Base-by-base conservation (phyloP, 73 alveolate genomes). In the Paramecium primaurelia region DNA sequence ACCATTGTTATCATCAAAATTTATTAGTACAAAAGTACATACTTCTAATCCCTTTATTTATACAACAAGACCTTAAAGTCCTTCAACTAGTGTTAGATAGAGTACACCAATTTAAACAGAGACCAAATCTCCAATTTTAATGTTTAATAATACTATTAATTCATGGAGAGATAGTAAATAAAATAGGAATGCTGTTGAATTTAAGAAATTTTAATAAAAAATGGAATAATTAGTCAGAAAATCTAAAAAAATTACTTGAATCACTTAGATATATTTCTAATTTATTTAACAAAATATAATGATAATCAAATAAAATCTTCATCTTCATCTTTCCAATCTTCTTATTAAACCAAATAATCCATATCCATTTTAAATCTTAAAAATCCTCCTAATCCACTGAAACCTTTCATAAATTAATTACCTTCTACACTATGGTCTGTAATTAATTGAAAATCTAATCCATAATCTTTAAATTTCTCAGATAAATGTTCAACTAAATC, bases 321-420 rank as follows among this genome's bases (percentile, higher is more conserved):
- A 71, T 93, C 96, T 83, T 86, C 92, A 69, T 93, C 96, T 14
- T 88, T 69, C 73, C 92, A 88, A 54, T 89, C 92, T 93, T 93
- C 96, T n/a, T 93, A 49, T 28, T 84, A 54, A 18, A 59, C 96
- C 9, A 92, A 40, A 71, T 96, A 94, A 54, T 95, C 97, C 54
- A 95, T 58, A 30, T 98, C 99, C 42, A 98, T 84, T 88, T 97
- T 96, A 93, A 96, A 98, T 94, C 99, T 97, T 75, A 98, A 94
- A 93, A 98, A 96, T 60, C 99, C 99, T 18, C 99, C 99, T 85
- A 98, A 96, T 86, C 99, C 99, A 71, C 98, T 97, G 93, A 98
- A 98, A 71, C 99, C 99, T 80, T 97, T 98, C 86, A 96, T 98
- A 60, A 98, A 98, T 94, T 98, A 98, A 86, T 80, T 95, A 44